Conservation (phyloP, 192 early-diverging fungal genomes). For the Podila verticillata region DNA sequence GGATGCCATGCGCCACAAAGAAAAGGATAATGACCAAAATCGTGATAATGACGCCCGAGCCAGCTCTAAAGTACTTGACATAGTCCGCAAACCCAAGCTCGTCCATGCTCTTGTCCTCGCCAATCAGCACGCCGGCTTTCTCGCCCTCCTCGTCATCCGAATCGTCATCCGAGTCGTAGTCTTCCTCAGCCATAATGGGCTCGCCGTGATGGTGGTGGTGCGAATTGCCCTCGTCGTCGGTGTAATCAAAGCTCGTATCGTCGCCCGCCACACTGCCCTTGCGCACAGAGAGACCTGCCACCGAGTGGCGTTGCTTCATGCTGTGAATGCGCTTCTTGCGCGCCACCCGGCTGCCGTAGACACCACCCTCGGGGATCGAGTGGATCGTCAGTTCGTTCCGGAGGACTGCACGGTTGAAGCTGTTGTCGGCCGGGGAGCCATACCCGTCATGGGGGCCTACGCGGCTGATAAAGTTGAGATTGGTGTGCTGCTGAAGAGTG, state of each 20-base stretch:
- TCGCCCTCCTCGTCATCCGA: slow-evolving; percentile 4
- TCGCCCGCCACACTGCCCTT: not conserved
- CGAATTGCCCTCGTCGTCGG: not conserved
- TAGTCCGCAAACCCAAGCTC: slow-evolving; percentile 37
- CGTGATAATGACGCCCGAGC: slow-evolving; percentile 20
- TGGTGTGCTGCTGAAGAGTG: slow-evolving; percentile 17
- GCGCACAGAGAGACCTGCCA: slow-evolving; percentile 5
- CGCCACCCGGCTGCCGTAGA: not conserved
- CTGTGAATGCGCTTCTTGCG: not conserved
- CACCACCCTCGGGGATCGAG: slow-evolving; percentile 10
- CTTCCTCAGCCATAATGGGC: not conserved
- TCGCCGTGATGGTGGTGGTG: slow-evolving; percentile 1
- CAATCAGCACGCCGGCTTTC: slow-evolving; percentile 6
- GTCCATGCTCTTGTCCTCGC: slow-evolving; percentile 37
- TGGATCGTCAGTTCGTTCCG: slow-evolving; percentile 22
- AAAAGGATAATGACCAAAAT: slow-evolving; percentile 9
- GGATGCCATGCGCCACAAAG: slow-evolving; percentile 25
- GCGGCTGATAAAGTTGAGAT: slow-evolving; percentile 21
- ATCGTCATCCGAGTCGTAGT: slow-evolving; percentile 4
- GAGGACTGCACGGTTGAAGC: slow-evolving; percentile 14
- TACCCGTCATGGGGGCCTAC: not conserved
- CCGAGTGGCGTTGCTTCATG: slow-evolving; percentile 8
- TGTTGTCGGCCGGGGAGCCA: not conserved
- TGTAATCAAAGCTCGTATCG: not conserved
- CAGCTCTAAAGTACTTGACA: slow-evolving; percentile 22